phyloP scores from a whole-genome alignment of 306 rosid species.

The Rosa persica region DNA sequence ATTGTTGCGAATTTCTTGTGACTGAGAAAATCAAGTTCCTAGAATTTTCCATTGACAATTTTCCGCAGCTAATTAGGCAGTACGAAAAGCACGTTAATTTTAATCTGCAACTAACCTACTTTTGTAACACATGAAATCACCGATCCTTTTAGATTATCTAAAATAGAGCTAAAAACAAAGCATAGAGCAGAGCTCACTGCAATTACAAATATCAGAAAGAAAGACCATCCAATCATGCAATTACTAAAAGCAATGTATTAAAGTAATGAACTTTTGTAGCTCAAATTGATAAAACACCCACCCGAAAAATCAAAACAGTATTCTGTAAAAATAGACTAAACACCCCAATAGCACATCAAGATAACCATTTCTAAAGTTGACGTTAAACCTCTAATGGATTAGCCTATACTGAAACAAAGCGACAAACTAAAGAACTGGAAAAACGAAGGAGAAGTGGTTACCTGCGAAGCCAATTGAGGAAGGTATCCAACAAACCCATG shows the following conservation, averaged over 20 bases:
- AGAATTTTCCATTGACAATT: neutral
- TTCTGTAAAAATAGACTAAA: neutral
- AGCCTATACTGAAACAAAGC: neutral
- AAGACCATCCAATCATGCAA: neutral
- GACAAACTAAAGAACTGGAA: neutral
- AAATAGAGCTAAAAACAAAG: neutral
- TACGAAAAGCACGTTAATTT: neutral
- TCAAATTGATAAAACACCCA: neutral
- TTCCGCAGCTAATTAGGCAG: neutral
- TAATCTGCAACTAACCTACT: neutral
- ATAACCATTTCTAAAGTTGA: neutral
- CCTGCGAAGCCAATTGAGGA: conserved; percentile 98
- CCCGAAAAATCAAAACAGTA: neutral
- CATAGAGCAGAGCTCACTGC: neutral
- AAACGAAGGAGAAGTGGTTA: conserved; percentile 23
- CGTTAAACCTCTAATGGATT: neutral
- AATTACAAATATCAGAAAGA: neutral
- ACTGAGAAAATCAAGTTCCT: neutral
- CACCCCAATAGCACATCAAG: neutral
- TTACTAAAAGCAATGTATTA: neutral
- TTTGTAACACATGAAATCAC: neutral
- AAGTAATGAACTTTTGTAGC: neutral
- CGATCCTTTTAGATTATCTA: neutral
- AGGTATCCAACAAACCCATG: conserved; percentile 87
- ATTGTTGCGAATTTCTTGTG: neutral